Base-by-base conservation (phyloP, 495 filamentous ascomycete genomes). In the Penicillium arizonense region DNA sequence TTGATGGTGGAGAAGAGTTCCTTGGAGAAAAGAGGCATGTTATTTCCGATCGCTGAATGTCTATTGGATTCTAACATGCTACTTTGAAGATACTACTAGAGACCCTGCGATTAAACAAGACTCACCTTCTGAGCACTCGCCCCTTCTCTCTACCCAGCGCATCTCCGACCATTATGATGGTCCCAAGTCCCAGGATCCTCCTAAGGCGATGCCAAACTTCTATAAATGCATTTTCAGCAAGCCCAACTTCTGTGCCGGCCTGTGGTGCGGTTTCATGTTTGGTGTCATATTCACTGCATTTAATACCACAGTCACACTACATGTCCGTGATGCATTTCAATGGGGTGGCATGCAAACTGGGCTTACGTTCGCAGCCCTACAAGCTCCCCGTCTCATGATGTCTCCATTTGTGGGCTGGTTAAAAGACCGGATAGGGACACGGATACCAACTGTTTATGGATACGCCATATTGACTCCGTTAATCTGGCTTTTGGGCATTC, bases 341-440 rank as follows among this genome's bases (percentile, higher is more conserved):
- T 74, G 71, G 69, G 65, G 64, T 1, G 59, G 54, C 2, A 41
- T 65, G 21, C 51, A 45, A 4, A 56, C 61, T 1, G 66, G 71
- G 2, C 41, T 72, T 30, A 43, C 73, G 46, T 68, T 74, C 24
- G 55, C 63, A 21, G 36, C 53, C 4, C 50, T 74, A 7, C 61
- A 71, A 32, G 53, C 50, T 13, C 72, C 72, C 0, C 54, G 59
- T 2, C 41, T 50, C 28, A 1, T 50, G 1, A 12, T 50, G 37
- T 40, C 38, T 24, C 47, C 47, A 16, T 20, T 50, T 0, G 41
- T 49, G 21, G 56, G 56, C 1, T 36, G 14, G 8, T 23, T 55
- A 18, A 55, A 55, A 37, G 56, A 58, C 20, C 46, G 30, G 8
- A 36, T 58, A 12, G 56, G 56, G 4, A 50, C 52, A 3, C 36